Conservation (phyloP, 2,329 filamentous ascomycete species). For the Metarhizium guizhouense region DNA sequence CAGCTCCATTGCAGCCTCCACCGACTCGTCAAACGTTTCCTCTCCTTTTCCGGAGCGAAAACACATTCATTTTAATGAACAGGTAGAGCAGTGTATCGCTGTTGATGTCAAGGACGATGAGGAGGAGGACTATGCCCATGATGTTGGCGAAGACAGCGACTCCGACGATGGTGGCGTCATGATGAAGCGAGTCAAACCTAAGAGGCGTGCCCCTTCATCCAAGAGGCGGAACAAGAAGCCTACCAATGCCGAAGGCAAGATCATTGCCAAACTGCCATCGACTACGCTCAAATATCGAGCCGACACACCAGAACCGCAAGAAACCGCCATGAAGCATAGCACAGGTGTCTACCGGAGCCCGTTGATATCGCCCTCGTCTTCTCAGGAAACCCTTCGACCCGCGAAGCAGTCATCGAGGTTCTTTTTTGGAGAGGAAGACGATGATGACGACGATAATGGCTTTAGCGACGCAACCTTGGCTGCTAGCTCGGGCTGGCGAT, state of each 20-base stretch:
- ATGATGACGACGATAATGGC: constrained; percentile 47
- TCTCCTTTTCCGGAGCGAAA: constrained; percentile 59
- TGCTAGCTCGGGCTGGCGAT: constrained; percentile 23
- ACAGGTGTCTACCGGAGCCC: constrained; percentile 37
- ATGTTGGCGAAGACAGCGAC: constrained; percentile 49
- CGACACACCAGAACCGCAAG: constrained; percentile 60
- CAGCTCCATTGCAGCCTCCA: constrained; percentile 54
- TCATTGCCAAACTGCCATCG: constrained; percentile 78
- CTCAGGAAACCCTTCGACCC: constrained; percentile 73
- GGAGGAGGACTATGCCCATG: constrained; percentile 56
- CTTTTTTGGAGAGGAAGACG: constrained; percentile 49
- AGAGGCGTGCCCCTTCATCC: constrained; percentile 44
- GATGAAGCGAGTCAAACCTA: constrained; percentile 61
- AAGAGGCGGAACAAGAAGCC: constrained; percentile 27
- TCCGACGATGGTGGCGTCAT: constrained; percentile 76
- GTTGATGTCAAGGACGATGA: constrained; percentile 78
- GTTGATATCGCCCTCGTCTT: constrained; percentile 62
- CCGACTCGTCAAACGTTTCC: constrained; percentile 59
- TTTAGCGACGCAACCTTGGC: constrained; percentile 26
- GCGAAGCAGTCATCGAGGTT: constrained; percentile 57
- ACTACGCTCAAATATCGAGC: constrained; percentile 80
- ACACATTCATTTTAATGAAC: constrained; percentile 94
- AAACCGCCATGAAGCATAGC: constrained; percentile 55
- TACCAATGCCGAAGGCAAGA: constrained; percentile 61
- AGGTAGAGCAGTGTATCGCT: constrained; percentile 92